These are phyloP conservation scores for Zoysia japonica DNA, from an alignment of 176 grass and related monocot genomes.

Conservation along the genomic window DNA sequence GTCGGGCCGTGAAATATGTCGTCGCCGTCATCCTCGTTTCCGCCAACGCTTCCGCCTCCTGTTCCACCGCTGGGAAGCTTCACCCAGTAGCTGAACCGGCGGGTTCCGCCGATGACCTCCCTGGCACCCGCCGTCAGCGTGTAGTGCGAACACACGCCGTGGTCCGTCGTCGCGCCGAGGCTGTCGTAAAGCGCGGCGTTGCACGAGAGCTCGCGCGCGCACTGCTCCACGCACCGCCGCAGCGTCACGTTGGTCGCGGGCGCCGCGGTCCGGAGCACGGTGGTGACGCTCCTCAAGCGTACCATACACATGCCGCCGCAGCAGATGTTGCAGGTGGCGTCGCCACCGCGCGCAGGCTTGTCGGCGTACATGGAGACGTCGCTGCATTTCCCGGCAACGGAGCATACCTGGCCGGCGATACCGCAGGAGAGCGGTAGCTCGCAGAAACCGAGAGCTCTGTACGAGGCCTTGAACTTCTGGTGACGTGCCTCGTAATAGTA, in stretches of 20 bases:
- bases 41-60: background rate
- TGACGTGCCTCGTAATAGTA: background rate
- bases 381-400: conserved; percentile 37
- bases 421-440: conserved; percentile 46
- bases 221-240: conserved; percentile 34
- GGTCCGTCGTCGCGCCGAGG: background rate
- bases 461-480: conserved; percentile 32
- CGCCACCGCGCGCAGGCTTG: background rate
- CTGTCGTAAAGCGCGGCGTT: conserved; percentile 12
- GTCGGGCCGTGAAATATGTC: background rate
- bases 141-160: conserved; percentile 39
- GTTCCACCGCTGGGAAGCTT: background rate
- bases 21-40: background rate
- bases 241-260: conserved; percentile 21
- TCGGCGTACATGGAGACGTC: conserved; percentile 33
- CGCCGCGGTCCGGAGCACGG: conserved; percentile 23
- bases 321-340: conserved; percentile 3
- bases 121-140: conserved; percentile 34
- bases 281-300: conserved; percentile 39
- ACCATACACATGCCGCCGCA: conserved; percentile 17
- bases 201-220: conserved; percentile 33
- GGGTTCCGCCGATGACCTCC: conserved; percentile 14
- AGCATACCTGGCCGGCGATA: conserved; percentile 28
- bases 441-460: conserved; percentile 39
- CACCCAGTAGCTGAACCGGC: conserved; percentile 39